These are phyloP conservation scores for Stagonosporopsis chrysanthemi DNA, from an alignment of 2,329 filamentous ascomycete species.

Conservation along the genomic window DNA sequence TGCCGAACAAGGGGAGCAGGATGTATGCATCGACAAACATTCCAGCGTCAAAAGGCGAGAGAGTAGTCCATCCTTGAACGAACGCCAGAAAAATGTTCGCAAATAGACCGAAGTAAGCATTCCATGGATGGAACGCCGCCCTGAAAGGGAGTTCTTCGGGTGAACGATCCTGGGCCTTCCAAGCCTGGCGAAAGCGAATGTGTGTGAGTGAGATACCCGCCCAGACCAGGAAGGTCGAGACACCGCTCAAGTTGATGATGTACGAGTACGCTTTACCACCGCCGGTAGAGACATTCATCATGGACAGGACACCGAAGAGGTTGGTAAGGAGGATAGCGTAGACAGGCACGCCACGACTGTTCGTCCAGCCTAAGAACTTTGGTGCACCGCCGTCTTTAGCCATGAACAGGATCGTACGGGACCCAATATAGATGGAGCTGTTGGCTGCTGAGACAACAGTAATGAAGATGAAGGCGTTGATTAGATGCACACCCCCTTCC, in stretches of 20 bases:
- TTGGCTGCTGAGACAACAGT: conserved; percentile 70
- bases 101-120: conserved; percentile 58
- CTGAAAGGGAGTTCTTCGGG: conserved; percentile 58
- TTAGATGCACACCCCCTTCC: conserved; percentile 74
- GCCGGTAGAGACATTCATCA: conserved; percentile 76
- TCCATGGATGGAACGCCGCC: conserved; percentile 58
- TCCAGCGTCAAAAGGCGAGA: conserved; percentile 60
- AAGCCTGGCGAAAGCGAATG: conserved; percentile 73
- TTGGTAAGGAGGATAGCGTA: conserved; percentile 72
- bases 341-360: conserved; percentile 67
- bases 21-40: conserved; percentile 64
- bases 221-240: conserved; percentile 77
- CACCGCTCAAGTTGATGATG: conserved; percentile 74
- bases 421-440: conserved; percentile 78
- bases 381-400: conserved; percentile 77
- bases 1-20: conserved; percentile 58
- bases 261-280: conserved; percentile 71
- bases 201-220: conserved; percentile 74
- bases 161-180: conserved; percentile 51
- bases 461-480: conserved; percentile 70
- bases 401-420: conserved; percentile 78
- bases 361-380: conserved; percentile 71
- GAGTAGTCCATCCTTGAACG: conserved; percentile 62
- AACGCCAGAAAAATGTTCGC: conserved; percentile 61
- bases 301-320: conserved; percentile 72